Percentiles rank a stretch among this genome's conserved stretches.
phyloP scores from a whole-genome alignment of 2,329 filamentous ascomycete species.

The Neopestalotiopsis sp. region DNA sequence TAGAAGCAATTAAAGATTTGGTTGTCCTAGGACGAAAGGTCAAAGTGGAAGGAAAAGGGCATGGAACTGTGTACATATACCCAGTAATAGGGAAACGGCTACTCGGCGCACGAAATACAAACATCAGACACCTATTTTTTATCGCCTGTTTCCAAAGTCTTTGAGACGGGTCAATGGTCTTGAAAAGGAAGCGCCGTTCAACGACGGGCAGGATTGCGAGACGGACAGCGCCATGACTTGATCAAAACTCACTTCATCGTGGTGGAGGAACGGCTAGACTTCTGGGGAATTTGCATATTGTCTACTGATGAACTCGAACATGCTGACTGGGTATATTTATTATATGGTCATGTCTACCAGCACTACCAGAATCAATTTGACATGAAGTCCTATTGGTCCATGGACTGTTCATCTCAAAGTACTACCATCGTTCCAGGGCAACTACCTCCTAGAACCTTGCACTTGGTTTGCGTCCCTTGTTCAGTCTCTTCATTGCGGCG shows the following conservation, averaged over 20 bases:
- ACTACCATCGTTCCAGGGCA: not conserved
- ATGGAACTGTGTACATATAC: conserved; percentile 15
- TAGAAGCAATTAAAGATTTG: conserved; percentile 75
- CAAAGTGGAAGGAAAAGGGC: not conserved
- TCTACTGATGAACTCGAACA: not conserved
- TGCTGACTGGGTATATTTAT: not conserved
- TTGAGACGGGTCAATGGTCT: not conserved
- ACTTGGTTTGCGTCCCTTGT: conserved; percentile 14
- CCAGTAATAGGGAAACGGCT: not conserved
- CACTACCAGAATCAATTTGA: not conserved
- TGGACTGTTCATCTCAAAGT: not conserved
- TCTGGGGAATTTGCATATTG: too few species aligned
- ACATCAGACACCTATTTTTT: not conserved
- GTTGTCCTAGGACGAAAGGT: too few species aligned
- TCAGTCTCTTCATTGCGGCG: conserved; percentile 14
- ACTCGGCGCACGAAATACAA: not conserved
- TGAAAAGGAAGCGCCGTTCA: too few species aligned
- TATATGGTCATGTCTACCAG: not conserved
- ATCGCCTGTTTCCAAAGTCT: not conserved
- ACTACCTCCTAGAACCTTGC: conserved; percentile 16
- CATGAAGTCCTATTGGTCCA: not conserved
- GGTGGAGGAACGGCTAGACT: too few species aligned
- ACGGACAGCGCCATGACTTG: too few species aligned
- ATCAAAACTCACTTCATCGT: too few species aligned
- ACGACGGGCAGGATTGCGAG: too few species aligned